Conservation (phyloP, 805 yeast species). For the Starmerella khaoyaiensis region DNA sequence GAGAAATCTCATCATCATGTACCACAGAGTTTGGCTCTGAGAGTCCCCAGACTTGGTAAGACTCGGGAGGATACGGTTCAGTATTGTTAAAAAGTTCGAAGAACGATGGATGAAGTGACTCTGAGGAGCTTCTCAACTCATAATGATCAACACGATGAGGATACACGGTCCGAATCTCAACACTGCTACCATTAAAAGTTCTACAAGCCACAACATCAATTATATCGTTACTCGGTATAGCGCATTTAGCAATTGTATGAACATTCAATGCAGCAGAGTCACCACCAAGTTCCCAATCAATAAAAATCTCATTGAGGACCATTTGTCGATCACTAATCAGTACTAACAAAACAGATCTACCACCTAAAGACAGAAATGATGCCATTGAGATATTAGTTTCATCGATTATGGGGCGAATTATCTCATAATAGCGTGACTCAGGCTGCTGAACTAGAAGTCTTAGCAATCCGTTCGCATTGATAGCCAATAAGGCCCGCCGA, state of each 20-base stretch:
- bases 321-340: conserved; percentile 20
- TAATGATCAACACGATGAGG: conserved; percentile 4
- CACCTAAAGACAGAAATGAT: conserved; percentile 20
- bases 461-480: conserved; percentile 50
- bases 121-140: conserved; percentile 5
- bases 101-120: conserved; percentile 19
- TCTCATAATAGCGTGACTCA: conserved; percentile 19
- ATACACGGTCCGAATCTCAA: conserved; percentile 9
- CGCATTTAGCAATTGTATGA: conserved; percentile 2
- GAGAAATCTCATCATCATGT: conserved; percentile 7
- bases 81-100: conserved; percentile 16
- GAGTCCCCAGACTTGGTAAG: conserved; percentile 9
- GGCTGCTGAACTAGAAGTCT: conserved; percentile 43
- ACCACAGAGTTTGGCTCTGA: neutral
- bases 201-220: conserved; percentile 3
- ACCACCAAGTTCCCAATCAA: conserved; percentile 24
- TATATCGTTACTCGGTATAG: neutral
- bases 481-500: conserved; percentile 57
- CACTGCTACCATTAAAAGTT: neutral
- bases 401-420: conserved; percentile 20
- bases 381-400: conserved; percentile 23
- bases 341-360: conserved; percentile 22
- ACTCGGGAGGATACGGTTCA: conserved; percentile 10
- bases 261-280: no score
- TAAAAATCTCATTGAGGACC: conserved; percentile 22